Percentiles rank a stretch among this genome's conserved stretches.
Conservation (phyloP, 306 rosid genomes). For the Comarum palustre region DNA sequence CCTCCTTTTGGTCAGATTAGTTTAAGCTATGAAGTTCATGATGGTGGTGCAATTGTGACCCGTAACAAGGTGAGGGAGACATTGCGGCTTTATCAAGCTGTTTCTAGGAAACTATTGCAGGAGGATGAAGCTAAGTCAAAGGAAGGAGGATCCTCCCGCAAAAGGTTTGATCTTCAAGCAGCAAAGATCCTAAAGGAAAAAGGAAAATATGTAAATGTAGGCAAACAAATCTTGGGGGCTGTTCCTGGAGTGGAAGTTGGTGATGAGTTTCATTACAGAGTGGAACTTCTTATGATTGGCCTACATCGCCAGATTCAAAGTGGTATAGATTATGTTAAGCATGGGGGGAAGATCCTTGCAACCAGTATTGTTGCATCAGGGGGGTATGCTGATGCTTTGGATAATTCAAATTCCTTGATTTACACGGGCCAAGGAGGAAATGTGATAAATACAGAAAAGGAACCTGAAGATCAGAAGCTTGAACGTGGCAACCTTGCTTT, state of each 20-base stretch:
- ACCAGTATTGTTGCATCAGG: constrained; percentile 86
- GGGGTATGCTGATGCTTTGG: constrained; percentile 71
- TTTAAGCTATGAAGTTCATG: constrained; percentile 29
- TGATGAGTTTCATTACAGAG: constrained; percentile 82
- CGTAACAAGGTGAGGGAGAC: constrained; percentile 68
- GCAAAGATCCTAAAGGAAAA: constrained; percentile 54
- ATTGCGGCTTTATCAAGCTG: constrained; percentile 66
- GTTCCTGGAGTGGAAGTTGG: constrained; percentile 95
- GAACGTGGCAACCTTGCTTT: constrained; percentile 88
- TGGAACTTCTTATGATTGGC: constrained; percentile 76
- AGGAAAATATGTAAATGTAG: constrained; percentile 52
- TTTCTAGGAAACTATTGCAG: constrained; percentile 71
- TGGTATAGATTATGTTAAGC: constrained; percentile 76
- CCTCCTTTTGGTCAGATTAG: constrained; percentile 45
- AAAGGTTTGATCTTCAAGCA: constrained; percentile 62
- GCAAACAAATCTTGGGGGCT: constrained; percentile 61
- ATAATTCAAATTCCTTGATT: constrained; percentile 58
- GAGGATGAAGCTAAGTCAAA: constrained; percentile 60
- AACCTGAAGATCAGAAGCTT: constrained; percentile 96
- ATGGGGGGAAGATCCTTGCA: constrained; percentile 54
- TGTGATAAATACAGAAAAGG: constrained; percentile 53
- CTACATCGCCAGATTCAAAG: constrained; percentile 73
- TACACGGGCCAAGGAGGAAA: constrained; percentile 94
- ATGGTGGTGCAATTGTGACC: constrained; percentile 37
- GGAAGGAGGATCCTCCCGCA: constrained; percentile 25